phyloP scores from a whole-genome alignment of 176 grass and related monocot species.

The Carex myosuroides region DNA sequence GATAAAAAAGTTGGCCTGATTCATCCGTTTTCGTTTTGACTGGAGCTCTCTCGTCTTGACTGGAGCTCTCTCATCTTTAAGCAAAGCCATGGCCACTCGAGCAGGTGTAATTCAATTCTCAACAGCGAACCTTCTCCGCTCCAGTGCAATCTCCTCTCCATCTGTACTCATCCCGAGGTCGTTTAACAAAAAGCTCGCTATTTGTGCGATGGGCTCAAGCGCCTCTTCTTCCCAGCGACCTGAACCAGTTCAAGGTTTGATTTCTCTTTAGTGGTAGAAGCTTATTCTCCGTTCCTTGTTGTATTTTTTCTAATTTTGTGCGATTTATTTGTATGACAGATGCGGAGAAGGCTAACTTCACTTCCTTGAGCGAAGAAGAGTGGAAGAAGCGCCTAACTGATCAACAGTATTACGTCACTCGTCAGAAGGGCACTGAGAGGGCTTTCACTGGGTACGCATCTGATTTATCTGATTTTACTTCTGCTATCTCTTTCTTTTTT shows the following conservation, averaged over 20 bases:
- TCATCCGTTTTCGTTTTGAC: not conserved
- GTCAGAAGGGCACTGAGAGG: constrained; percentile 79
- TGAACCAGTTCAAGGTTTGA: not conserved
- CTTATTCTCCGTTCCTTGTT: not conserved
- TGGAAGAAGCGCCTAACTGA: constrained; percentile 63
- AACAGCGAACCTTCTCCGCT: not conserved
- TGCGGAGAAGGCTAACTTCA: constrained; percentile 27
- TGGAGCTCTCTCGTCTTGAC: not conserved
- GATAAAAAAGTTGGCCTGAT: not conserved
- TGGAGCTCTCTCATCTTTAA: not conserved
- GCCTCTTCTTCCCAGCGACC: not conserved
- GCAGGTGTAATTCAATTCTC: not conserved
- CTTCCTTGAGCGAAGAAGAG: constrained; percentile 52
- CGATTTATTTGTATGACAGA: constrained; percentile 3
- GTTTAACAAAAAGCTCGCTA: not conserved
- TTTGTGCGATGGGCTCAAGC: constrained; percentile 19
- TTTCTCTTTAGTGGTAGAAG: not conserved
- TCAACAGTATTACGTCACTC: constrained; percentile 71
- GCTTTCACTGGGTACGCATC: constrained; percentile 70
- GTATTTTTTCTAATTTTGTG: not conserved
- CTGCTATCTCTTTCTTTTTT: not conserved
- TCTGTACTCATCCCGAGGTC: not conserved
- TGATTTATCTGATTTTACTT: not conserved
- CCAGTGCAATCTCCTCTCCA: not conserved
- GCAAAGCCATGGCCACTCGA: not conserved